Conservation (phyloP, 148 eudicot species). For the Rhododendron ferrugineum region DNA sequence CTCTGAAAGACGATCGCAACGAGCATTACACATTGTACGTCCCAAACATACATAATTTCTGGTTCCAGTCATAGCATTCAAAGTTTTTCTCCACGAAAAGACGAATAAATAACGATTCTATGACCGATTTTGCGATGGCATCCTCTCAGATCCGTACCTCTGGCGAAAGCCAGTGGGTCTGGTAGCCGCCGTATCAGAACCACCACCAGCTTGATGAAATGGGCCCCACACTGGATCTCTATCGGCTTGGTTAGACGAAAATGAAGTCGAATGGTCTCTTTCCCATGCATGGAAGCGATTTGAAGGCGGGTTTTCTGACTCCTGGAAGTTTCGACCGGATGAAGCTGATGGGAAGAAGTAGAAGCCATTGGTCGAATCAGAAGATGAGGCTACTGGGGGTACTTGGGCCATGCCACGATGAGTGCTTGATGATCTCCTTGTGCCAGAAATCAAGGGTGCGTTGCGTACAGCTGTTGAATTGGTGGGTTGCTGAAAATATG, state of each 20-base stretch:
- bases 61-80: conserved; percentile 27
- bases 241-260: conserved; percentile 42
- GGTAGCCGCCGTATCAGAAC: conserved; percentile 17
- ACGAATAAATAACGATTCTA: conserved; percentile 23
- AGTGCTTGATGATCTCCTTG: conserved; percentile 47
- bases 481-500: conserved; percentile 73
- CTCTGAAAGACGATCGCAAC: conserved; percentile 15
- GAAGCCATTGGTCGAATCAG: conserved; percentile 58
- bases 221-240: conserved; percentile 60
- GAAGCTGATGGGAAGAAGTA: conserved; percentile 57
- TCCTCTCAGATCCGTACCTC: conserved; percentile 67
- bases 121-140: conserved; percentile 59
- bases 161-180: conserved; percentile 46
- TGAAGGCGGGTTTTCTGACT: conserved; percentile 40
- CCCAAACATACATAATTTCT: conserved; percentile 30
- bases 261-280: conserved; percentile 46
- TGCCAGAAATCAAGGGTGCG: conserved; percentile 31
- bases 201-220: conserved; percentile 34
- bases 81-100: conserved; percentile 25
- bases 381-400: conserved; percentile 46
- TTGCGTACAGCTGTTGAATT: conserved; percentile 38
- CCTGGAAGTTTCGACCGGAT: conserved; percentile 44
- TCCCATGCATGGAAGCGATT: conserved; percentile 56
- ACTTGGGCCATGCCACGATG: conserved; percentile 46
- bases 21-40: conserved; percentile 27